Evolutionary conservation across 2,329 filamentous ascomycete genomes (phyloP).

Genomic region (Magnaporthiopsis rhizophila): DNA sequence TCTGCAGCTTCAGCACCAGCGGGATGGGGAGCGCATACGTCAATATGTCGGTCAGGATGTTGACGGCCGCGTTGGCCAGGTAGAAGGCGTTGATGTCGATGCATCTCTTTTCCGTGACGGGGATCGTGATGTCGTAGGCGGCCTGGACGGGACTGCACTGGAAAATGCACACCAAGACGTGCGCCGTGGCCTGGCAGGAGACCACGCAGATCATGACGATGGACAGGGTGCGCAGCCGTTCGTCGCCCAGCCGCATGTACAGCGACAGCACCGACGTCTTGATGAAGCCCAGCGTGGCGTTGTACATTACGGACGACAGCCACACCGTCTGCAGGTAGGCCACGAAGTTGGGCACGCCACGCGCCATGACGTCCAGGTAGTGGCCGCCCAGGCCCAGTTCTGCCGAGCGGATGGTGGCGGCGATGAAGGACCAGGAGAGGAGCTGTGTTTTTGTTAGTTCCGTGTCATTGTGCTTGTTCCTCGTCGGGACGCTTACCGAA

Average conservation of each 20-base stretch:
- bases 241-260: constrained; percentile 25
- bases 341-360: background rate
- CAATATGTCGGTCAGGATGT: constrained; percentile 19
- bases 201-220: constrained; percentile 75
- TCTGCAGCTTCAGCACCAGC: constrained; percentile 27
- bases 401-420: background rate
- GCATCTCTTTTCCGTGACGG: background rate
- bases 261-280: constrained; percentile 30
- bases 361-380: background rate
- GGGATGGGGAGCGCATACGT: constrained; percentile 33
- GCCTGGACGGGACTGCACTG: constrained; percentile 1
- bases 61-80: constrained; percentile 19
- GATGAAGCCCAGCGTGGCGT: constrained; percentile 23
- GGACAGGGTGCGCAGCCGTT: constrained; percentile 26
- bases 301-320: constrained; percentile 29
- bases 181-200: constrained; percentile 69
- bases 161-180: constrained; percentile 23
- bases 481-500: background rate
- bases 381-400: constrained; percentile 2
- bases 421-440: constrained; percentile 2
- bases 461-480: too few relatives aligned
- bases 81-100: constrained; percentile 11
- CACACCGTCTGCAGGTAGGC: constrained; percentile 23
- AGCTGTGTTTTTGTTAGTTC: background rate
- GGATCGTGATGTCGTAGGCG: constrained; percentile 1